phyloP scores from a whole-genome alignment of 2,329 filamentous ascomycete genomes.

The Xylaria arbuscula region DNA sequence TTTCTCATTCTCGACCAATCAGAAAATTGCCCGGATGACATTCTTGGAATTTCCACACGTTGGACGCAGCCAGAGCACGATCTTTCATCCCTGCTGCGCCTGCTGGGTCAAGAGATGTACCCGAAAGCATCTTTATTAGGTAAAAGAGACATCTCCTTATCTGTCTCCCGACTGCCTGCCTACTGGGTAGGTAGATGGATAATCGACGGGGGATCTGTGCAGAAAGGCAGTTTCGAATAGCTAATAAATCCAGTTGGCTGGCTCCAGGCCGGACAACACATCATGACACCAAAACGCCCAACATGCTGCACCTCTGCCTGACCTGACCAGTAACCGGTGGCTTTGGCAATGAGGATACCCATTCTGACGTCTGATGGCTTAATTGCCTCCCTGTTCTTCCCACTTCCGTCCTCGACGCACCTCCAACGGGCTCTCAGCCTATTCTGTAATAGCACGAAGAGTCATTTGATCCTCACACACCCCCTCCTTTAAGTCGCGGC shows the following conservation, averaged over 20 bases:
- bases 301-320: conserved; percentile 61
- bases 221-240: conserved; percentile 31
- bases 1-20: conserved; percentile 53
- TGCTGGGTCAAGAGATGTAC: conserved; percentile 11
- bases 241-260: conserved; percentile 38
- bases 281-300: conserved; percentile 58
- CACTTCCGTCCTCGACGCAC: conserved; percentile 35
- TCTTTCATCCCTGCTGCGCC: conserved; percentile 11
- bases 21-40: conserved; percentile 41
- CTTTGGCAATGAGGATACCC: conserved; percentile 43
- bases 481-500: conserved; percentile 31
- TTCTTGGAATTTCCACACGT: conserved; percentile 41
- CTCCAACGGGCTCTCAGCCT: conserved; percentile 42
- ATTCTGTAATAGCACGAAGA: conserved; percentile 36
- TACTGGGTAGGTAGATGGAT: neutral
- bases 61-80: conserved; percentile 11
- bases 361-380: conserved; percentile 44
- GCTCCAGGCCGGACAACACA: conserved; percentile 62
- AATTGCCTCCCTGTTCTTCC: conserved; percentile 39
- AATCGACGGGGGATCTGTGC: conserved; percentile 28
- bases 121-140: conserved; percentile 3
- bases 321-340: conserved; percentile 51
- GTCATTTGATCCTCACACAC: conserved; percentile 40
- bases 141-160: conserved; percentile 28
- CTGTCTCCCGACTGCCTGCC: conserved; percentile 18